Conservation (phyloP, 2,329 filamentous ascomycete genomes). For the Cordyceps tenuipes region DNA sequence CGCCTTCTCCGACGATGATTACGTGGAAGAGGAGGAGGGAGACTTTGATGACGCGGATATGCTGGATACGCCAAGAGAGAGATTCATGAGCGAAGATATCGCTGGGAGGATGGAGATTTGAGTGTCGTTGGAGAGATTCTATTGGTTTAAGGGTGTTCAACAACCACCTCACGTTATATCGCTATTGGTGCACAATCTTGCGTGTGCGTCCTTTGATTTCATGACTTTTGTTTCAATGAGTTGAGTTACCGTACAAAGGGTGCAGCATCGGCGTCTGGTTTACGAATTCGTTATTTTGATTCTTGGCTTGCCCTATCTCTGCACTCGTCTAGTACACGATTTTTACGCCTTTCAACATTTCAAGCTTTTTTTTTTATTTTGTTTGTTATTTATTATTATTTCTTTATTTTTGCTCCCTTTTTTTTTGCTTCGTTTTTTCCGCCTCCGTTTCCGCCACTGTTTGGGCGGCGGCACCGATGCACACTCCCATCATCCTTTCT, state of each 20-base stretch:
- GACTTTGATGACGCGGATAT: slow-evolving; percentile 34
- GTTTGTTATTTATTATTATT: background rate
- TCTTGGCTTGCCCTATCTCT: background rate
- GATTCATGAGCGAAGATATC: slow-evolving; percentile 55
- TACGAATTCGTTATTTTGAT: background rate
- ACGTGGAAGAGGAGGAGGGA: slow-evolving; percentile 38
- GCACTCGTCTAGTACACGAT: background rate
- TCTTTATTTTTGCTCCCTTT: background rate
- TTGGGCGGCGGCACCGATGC: background rate
- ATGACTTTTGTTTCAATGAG: background rate
- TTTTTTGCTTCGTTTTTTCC: background rate
- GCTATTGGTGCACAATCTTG: background rate
- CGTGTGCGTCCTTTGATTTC: background rate
- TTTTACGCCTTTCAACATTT: background rate
- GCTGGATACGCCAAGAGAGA: slow-evolving; percentile 35
- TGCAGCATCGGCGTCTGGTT: background rate
- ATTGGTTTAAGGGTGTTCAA: background rate
- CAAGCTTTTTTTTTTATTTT: background rate
- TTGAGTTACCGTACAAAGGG: background rate
- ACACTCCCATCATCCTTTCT: background rate
- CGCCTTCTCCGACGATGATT: slow-evolving; percentile 43
- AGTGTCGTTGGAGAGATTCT: slow-evolving; percentile 5
- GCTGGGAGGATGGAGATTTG: slow-evolving; percentile 56
- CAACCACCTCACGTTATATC: background rate
- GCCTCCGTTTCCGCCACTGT: background rate